Conservation (phyloP, 306 rosid genomes). For the Dryas octopetala region DNA sequence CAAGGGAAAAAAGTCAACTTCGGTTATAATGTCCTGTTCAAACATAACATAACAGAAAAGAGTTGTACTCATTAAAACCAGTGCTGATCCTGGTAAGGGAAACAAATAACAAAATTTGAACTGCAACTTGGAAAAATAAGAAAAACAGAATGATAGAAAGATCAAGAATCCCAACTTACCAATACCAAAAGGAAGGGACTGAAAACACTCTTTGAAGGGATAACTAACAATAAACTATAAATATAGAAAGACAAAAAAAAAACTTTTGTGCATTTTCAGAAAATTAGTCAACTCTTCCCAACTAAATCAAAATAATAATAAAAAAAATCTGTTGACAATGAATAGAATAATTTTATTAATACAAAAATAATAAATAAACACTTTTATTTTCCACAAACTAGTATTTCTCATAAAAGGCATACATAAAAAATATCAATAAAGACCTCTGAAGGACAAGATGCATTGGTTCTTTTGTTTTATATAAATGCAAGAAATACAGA, state of each 20-base stretch:
- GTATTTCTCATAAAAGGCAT: too few relatives aligned
- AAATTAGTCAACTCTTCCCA: not conserved
- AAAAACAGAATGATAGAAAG: not conserved
- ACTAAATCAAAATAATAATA: not conserved
- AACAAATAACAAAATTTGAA: not conserved
- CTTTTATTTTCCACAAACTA: not conserved
- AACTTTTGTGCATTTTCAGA: not conserved
- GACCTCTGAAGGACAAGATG: not conserved
- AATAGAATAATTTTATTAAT: not conserved
- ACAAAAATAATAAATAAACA: not conserved
- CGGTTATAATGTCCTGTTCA: not conserved
- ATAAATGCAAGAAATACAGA: not conserved
- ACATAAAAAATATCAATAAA: not conserved
- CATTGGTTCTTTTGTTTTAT: not conserved
- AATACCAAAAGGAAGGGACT: not conserved
- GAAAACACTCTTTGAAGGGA: not conserved
- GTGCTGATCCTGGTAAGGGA: not conserved
- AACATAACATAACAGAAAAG: not conserved
- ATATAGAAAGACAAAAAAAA: not conserved
- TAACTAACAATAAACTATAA: not conserved
- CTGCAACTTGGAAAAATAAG: not conserved
- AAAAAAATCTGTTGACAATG: not conserved
- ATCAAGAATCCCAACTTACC: not conserved
- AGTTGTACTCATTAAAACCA: not conserved
- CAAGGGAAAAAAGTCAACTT: not conserved